Evolutionary conservation across 306 rosid species (phyloP), one percentile per base, ranked within the genome.

Genomic region (Citrullus colocynthis): DNA sequence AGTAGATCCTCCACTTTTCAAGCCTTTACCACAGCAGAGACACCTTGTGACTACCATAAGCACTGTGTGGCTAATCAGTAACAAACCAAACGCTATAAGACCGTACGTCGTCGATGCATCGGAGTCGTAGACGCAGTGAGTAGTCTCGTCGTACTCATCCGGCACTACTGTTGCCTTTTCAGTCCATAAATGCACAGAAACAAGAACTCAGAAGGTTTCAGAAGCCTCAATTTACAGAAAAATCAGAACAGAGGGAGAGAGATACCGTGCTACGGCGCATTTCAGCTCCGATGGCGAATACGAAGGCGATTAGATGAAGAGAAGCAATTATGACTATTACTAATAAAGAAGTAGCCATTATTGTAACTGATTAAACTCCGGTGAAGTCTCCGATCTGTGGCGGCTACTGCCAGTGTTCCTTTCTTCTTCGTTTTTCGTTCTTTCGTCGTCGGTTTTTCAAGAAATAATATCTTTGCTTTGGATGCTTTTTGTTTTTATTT

Each of bases 91-190:
- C 80, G 97, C 98, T 79, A 87, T 30, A 24, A 95, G 57, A 9
- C 98, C 98, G 85, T 95, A 95, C 32, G 82, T 84, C 76, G 98
- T 90, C 63, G 98, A 95, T 7, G 97, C 97, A 76, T 95, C 98
- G 74, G 97, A 80, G 67, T 76, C 82, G 88, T 95, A 95, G 14
- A 77, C 83, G 63, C 98, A 95, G 86, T 65, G 85, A 3, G 93
- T 84, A 3, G 34, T 34, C 21, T 87, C 93, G 54, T 95, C 98
- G 89, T 95, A 95, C 88, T 86, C 6, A 76, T 95, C 98, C 2
- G 89, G 84, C 21, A 66, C 44, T 16, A 92, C 88, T 56, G 78
- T 79, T 0, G 93, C 98, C 98, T 95, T 81, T 32, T 12, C 2
- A 9, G 76, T 18, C 20, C 48, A 65, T 37, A 77, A 55, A 37